Evolutionary conservation across 2,329 filamentous ascomycete species (phyloP), one percentile per base, ranked within the genome.

Genomic region (Fusarium sp.): DNA sequence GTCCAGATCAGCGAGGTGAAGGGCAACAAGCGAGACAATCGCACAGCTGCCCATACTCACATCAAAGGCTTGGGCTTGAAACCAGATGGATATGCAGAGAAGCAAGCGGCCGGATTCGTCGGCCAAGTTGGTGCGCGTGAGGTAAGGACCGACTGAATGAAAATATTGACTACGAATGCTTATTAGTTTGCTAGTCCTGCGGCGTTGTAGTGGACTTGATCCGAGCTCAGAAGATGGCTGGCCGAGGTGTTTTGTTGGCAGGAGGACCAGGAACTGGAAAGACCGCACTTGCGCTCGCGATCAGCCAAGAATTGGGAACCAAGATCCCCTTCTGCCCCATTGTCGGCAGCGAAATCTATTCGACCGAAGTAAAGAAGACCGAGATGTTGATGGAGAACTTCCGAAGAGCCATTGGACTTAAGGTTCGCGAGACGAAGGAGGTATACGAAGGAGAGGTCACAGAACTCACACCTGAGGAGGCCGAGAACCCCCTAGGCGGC

Each of bases 371-470:
- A 71, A 99, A 99, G 90, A 99, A 99, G 90, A 99, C 96, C 53
- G 96, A 99, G 83, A 92, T 97, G 74, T 85, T 99, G 80, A 98
- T 98, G 96, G 96, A 99, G 87, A 98, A 98, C 85, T 99, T 99
- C 83, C 90, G 96, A 80, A 89, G 96, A 79, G 96, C 96, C 64
- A 99, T 99, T 81, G 96, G 95, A 37, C 88, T 99, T 74, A 95
- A 97, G 80, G 96, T 99, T 74, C 94, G 96, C 78, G 96, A 99
- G 87, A 98, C 95, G 56, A 99, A 99, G 84, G 96, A 99, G 83
- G 95, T 99, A 64, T 99, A 98, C 83, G 96, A 99, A 84, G 96
- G 96, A 79, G 96, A 99, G 84, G 96, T 99, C 61, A 98, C 94
- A 73, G 96, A 99, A 83, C 90, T 99, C 75, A 97, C 95, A 35